Evolutionary conservation across 2,329 filamentous ascomycete genomes (phyloP), one percentile per base, ranked within the genome.

Genomic region (Ceratocystis diversiconidia): DNA sequence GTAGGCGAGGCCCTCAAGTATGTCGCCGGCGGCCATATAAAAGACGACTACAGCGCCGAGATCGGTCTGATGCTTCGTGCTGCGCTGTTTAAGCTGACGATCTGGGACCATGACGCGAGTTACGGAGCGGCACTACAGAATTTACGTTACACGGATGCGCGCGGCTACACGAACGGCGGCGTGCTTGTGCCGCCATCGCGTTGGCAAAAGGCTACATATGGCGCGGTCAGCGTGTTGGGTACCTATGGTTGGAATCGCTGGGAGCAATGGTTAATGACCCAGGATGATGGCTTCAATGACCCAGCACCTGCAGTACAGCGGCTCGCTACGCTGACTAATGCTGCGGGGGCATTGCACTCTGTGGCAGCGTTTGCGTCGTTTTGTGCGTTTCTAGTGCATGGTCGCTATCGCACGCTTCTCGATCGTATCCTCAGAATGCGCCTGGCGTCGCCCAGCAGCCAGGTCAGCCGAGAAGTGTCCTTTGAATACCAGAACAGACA

Each of bases 401-500:
- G 94, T 17, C 83, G 89, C 70, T 97, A 97, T 74, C 83, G 94
- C 66, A 99, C 94, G 0, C 78, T 99, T 15, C 83, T 95, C 63
- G 94, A 99, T 74, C 85, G 94, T 65, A 73, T 94, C 10, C 78
- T 99, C 65, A 83, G 89, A 67, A 86, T 99, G 75, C 86, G 92
- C 65, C 83, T 99, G 57, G 88, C 90, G 2, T 88, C 94, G 6
- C 88, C 89, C 4, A 92, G 88, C 2, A 90, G 84, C 72, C 89
- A 95, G 73, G 88, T 95, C 69, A 90, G 85, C 73, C 83, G 92
- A 41, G 91, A 97, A 75, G 92, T 99, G 30, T 95, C 90, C 0
- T 97, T 99, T 73, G 94, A 99, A 76, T 97, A 96, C 72, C 83
- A 97, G 62, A 99, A 99, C 74, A 86, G 94, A 61, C 94, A 99